phyloP scores from a whole-genome alignment of 352 stramenopile species.

The Globisporangium cederbergense region DNA sequence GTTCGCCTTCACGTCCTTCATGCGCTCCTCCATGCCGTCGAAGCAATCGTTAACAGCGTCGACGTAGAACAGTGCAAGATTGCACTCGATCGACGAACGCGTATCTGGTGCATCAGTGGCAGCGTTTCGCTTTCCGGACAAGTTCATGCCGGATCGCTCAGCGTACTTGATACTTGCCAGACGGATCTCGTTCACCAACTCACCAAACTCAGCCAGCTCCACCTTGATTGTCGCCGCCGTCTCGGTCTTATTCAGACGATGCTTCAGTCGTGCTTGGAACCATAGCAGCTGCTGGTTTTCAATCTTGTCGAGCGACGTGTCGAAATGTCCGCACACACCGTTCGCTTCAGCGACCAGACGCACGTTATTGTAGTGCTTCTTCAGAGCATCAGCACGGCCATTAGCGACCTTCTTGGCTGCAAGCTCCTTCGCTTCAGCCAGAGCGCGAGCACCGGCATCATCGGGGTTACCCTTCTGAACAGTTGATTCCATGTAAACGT shows the following conservation, averaged over 20 bases:
- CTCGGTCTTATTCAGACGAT: constrained; percentile 65
- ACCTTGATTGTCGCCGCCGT: constrained; percentile 86
- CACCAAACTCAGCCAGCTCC: constrained; percentile 77
- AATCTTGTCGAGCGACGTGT: constrained; percentile 72
- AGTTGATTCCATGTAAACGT: constrained; percentile 72
- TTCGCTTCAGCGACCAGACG: constrained; percentile 79
- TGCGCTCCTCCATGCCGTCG: constrained; percentile 73
- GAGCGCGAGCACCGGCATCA: constrained; percentile 60
- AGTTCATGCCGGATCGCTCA: constrained; percentile 83
- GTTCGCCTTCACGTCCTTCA: constrained; percentile 79
- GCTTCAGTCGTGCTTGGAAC: constrained; percentile 76
- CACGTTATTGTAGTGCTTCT: constrained; percentile 88
- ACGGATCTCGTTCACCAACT: constrained; percentile 80
- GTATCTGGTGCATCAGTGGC: constrained; percentile 69
- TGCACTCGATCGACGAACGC: constrained; percentile 72
- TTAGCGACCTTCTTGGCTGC: constrained; percentile 65
- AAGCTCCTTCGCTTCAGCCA: constrained; percentile 67
- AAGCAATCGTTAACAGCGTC: constrained; percentile 74
- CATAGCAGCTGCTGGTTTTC: constrained; percentile 66
- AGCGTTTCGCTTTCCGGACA: constrained; percentile 75
- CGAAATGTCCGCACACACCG: constrained; percentile 69
- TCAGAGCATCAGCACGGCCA: constrained; percentile 67
- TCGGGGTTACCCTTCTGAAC: constrained; percentile 69
- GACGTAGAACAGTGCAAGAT: constrained; percentile 52
- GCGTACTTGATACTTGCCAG: constrained; percentile 74